These are phyloP conservation scores for Colletotrichum higginsianum DNA, from an alignment of 2,329 filamentous ascomycete genomes.

Conservation along the genomic window DNA sequence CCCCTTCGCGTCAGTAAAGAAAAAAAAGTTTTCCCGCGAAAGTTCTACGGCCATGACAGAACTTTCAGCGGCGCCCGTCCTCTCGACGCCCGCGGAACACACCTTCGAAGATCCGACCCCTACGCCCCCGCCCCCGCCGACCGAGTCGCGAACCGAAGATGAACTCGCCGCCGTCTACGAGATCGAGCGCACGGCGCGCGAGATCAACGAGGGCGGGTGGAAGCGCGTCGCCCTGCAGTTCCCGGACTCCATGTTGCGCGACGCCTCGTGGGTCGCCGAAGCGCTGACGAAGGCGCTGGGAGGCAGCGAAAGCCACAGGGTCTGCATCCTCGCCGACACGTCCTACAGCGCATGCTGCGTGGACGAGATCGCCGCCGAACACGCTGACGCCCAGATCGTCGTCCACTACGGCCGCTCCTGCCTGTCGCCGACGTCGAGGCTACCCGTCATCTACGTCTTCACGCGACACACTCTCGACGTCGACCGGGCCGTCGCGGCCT, in stretches of 20 bases:
- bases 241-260: conserved; percentile 90
- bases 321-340: conserved; percentile 94
- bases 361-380: conserved; percentile 96
- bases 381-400: conserved; percentile 90
- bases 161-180: conserved; percentile 87
- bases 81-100: conserved; percentile 75
- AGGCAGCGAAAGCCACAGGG: conserved; percentile 51
- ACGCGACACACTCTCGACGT: conserved; percentile 80
- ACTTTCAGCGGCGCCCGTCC: conserved; percentile 69
- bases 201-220: conserved; percentile 82
- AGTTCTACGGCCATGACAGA: conserved; percentile 47
- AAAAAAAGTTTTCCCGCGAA: conserved; percentile 20
- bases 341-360: conserved; percentile 98
- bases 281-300: conserved; percentile 63
- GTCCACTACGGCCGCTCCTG: conserved; percentile 96
- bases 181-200: conserved; percentile 81
- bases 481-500: conserved; percentile 68
- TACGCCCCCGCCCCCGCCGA: conserved; percentile 46
- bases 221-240: conserved; percentile 91
- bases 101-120: conserved; percentile 67
- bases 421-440: conserved; percentile 86
- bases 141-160: conserved; percentile 67
- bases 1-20: neutral
- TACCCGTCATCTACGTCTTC: conserved; percentile 93
- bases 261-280: conserved; percentile 85